Evolutionary conservation across 164 flowering plant species (phyloP).

Genomic region (Chimonanthus praecox): DNA sequence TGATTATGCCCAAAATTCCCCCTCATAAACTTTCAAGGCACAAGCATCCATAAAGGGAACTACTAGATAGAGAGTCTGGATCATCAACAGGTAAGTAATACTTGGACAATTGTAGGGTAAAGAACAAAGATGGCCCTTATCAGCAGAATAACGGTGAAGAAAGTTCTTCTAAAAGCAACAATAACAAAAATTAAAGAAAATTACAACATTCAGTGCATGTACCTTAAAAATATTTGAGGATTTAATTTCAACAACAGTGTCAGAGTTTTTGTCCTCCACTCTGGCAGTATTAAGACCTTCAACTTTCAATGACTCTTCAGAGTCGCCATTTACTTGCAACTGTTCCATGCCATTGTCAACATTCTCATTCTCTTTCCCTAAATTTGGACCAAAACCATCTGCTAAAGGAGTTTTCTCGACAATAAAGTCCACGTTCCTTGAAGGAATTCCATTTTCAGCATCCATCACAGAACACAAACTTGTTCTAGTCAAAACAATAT

Average conservation of each 20-base stretch:
- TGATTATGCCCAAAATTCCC: neutral
- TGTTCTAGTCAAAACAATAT: neutral
- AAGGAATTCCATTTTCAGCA: constrained; percentile 29
- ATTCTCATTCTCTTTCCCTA: constrained; percentile 26
- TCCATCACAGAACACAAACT: constrained; percentile 27
- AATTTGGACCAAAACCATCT: constrained; percentile 24
- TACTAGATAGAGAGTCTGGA: neutral
- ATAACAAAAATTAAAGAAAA: neutral
- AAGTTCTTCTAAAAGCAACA: neutral
- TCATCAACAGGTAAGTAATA: neutral
- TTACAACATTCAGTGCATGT: neutral
- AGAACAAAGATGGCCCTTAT: neutral
- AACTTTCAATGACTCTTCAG: constrained; percentile 18
- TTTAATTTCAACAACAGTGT: constrained; percentile 21
- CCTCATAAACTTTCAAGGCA: neutral
- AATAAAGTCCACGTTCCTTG: constrained; percentile 25
- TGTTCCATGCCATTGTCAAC: constrained; percentile 16
- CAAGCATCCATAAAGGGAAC: neutral
- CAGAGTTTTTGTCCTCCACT: neutral
- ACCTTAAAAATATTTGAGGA: constrained; percentile 44
- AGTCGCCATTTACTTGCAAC: constrained; percentile 10
- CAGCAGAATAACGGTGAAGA: neutral
- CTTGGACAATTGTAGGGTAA: neutral
- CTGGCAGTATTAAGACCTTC: constrained; percentile 19
- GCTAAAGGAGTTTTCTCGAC: constrained; percentile 10